Evolutionary conservation across 1,284 basidiomycete species (phyloP), one percentile per base, ranked within the genome.

Genomic region (Marasmius tenuissimus): DNA sequence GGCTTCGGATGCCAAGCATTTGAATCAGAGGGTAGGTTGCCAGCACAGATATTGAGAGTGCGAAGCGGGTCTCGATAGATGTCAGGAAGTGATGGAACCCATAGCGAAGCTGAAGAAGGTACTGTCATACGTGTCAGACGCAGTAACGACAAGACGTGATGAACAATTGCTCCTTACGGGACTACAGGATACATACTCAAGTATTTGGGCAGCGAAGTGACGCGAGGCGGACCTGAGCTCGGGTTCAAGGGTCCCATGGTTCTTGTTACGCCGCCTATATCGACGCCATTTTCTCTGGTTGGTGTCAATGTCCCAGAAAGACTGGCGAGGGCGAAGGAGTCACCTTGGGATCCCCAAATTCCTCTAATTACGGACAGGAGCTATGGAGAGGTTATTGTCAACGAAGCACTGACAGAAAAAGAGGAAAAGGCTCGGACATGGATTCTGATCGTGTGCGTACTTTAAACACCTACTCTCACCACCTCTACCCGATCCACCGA

Each of bases 21-120:
- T 8, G 93, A 91, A 75, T 96, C 93, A 1, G 93, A 90, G 16
- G 90, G 80, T 33, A 96, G 76, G 70, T 92, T 88, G 0, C 94
- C 94, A 6, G 93, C 89, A 67, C 89, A 95, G 67, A 96, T 84
- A 63, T 86, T 86, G 47, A 96, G 74, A 1, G 92, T 92, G 62
- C 88, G 85, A 34, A 82, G 75, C 16, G 80, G 79, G 75, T 92
- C 84, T 72, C 92, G 85, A 59, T 89, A 86, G 38, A 96, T 76
- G 67, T 87, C 89, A 20, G 94, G 94, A 57, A 96, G 79, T 22
- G 77, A 83, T 3, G 84, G 83, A 16, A 96, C 92, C 70, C 91
- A 96, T 76, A 95, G 93, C 0, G 92, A 92, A 1, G 93, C 88
- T 12, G 94, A 93, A 8, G 92, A 85, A 22, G 89, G 89, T 39